Evolutionary conservation across 108 stramenopile species (phyloP).

Genomic region (Mayamaea pseudoterrestris): DNA sequence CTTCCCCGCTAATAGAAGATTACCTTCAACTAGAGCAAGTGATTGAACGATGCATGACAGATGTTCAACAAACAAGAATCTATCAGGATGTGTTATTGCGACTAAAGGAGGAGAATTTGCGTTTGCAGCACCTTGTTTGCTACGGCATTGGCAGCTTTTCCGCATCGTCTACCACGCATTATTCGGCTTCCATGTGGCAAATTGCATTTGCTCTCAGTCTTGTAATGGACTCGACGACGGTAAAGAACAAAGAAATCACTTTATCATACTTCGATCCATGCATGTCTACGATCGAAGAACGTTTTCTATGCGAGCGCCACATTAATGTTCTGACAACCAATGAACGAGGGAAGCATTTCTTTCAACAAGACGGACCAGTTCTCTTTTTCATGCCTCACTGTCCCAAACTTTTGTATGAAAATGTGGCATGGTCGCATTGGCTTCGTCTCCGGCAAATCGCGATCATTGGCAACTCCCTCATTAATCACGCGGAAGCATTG

Average conservation of each 20-base stretch:
- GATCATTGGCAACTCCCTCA: constrained; percentile 27
- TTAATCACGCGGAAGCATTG: constrained; percentile 5
- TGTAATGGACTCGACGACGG: not conserved
- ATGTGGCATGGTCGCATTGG: constrained; percentile 25
- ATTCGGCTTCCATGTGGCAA: constrained; percentile 29
- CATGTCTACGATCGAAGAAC: constrained; percentile 14
- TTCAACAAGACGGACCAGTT: not conserved
- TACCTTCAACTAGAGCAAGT: not conserved
- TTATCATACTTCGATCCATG: constrained; percentile 24
- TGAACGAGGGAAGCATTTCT: constrained; percentile 19
- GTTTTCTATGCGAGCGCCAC: constrained; percentile 4
- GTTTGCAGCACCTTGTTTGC: constrained; percentile 17
- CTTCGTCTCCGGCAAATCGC: constrained; percentile 5
- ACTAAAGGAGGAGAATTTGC: not conserved
- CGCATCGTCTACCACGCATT: not conserved
- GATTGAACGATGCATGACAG: not conserved
- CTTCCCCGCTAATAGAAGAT: constrained; percentile 4
- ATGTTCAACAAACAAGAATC: not conserved
- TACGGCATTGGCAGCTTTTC: constrained; percentile 42
- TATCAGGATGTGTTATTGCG: not conserved
- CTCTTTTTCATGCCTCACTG: constrained; percentile 51
- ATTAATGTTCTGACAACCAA: constrained; percentile 19
- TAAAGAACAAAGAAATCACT: not conserved
- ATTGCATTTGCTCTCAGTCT: constrained; percentile 16
- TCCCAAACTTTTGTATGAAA: constrained; percentile 23